Percentiles rank a stretch among this genome's conserved stretches.
phyloP scores from a whole-genome alignment of 2,329 filamentous ascomycete species.

The Colletotrichum ledebouriae region DNA sequence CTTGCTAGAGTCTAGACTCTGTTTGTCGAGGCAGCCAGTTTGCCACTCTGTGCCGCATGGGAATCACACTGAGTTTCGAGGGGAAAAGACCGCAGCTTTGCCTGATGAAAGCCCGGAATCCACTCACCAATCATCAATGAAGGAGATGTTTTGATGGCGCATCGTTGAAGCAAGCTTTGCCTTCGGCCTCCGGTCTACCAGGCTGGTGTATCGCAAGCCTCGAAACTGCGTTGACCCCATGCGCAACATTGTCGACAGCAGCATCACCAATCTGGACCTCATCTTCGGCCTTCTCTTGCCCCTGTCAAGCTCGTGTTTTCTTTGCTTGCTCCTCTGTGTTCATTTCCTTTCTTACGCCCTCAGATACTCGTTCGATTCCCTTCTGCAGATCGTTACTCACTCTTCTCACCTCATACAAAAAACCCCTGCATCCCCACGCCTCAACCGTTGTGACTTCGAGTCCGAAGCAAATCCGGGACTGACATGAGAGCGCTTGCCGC shows the following conservation, averaged over 20 bases:
- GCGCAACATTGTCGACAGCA: not conserved
- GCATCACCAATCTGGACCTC: not conserved
- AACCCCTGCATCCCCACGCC: slow-evolving; percentile 46
- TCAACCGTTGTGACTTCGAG: slow-evolving; percentile 27
- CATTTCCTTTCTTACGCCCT: slow-evolving; percentile 17
- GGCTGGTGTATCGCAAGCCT: not conserved
- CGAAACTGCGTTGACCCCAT: no score
- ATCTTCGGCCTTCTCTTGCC: slow-evolving; percentile 13
- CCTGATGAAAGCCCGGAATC: not conserved
- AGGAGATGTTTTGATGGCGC: slow-evolving; percentile 3
- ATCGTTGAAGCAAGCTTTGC: not conserved
- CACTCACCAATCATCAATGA: not conserved
- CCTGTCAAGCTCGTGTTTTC: slow-evolving; percentile 22
- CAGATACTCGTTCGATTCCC: slow-evolving; percentile 17
- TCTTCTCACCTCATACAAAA: slow-evolving; percentile 32
- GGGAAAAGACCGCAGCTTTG: slow-evolving; percentile 9
- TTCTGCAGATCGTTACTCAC: slow-evolving; percentile 38
- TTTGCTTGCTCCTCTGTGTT: not conserved
- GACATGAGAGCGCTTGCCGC: slow-evolving; percentile 40
- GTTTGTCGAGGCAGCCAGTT: not conserved
- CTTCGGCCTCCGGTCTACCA: slow-evolving; percentile 1
- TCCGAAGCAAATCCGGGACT: slow-evolving; percentile 38
- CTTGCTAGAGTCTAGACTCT: slow-evolving; percentile 3
- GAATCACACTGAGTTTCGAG: not conserved
- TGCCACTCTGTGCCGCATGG: not conserved